Base-by-base conservation (phyloP, 2,329 filamentous ascomycete species). In the Aspergillus fijiensis region DNA sequence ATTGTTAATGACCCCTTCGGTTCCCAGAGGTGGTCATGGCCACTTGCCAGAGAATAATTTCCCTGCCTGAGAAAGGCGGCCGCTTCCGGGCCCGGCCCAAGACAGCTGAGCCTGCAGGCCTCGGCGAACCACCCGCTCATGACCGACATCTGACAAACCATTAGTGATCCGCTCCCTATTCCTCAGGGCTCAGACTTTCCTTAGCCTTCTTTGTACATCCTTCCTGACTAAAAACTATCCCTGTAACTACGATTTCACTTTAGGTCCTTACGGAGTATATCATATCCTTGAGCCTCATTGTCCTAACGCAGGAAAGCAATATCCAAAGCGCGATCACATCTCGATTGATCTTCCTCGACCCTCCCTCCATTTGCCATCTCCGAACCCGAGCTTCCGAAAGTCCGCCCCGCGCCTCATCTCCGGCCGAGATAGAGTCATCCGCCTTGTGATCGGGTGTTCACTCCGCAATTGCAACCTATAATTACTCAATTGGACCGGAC, bases 81-180 rank as follows among this genome's bases (percentile, higher is more conserved):
- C n/a, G 51, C 39, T 54, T 33, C 39, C 52, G 52, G 52, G 52
- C 23, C 21, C 19, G 33, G 21, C 35, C 33, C n/a, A 6, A 45
- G 27, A 9, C 27, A 29, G 27, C 27, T 9, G 23, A 23, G 27
- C 6, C 7, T 29, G 21, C 51, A 51, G 60, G 56, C 58, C 54
- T 60, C 61, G 58, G 61, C 51, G 55, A 42, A 31, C 51, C 59
- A 39, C 23, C 54, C 57, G 51, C 55, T 54, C 39, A 54, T 55
- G 59, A 63, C 54, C 55, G 58, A 42, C 59, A 51, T 63, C 63
- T 65, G 60, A 65, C 63, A 65, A 65, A 65, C 63, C 57, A 65
- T 63, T 63, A 63, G 57, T 62, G 62, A 63, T 54, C 63, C 63
- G 39, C 39, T 5, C 14, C 31, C 48, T n/a, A 21, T 12, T 14